Conservation (phyloP, 768 basidiomycete genomes). For the Hysterangium stoloniferum region DNA sequence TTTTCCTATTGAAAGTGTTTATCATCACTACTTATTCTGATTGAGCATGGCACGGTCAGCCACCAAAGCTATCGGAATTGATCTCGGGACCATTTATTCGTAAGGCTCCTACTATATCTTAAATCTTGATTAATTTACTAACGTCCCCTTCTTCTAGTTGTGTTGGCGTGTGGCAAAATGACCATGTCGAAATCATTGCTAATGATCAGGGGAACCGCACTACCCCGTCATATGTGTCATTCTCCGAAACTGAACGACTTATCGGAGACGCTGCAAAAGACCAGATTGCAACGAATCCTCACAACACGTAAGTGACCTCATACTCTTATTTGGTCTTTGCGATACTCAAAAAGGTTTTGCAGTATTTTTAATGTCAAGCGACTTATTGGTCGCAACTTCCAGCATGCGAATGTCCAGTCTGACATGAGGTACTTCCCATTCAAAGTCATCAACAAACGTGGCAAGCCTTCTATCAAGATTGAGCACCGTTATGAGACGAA, state of each 20-base stretch:
- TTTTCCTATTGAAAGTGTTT: no score
- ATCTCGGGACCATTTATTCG: no score
- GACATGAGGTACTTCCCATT: slow-evolving; percentile 47
- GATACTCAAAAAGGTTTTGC: slow-evolving; percentile 2
- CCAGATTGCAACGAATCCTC: background rate
- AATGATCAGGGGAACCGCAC: slow-evolving; percentile 55
- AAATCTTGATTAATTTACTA: no score
- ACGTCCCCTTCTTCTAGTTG: no score
- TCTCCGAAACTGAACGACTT: slow-evolving; percentile 52
- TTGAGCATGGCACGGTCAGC: no score
- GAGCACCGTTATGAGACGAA: slow-evolving; percentile 49
- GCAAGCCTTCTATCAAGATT: slow-evolving; percentile 46
- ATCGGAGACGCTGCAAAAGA: slow-evolving; percentile 36
- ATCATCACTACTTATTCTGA: no score
- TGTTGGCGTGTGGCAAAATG: slow-evolving; percentile 36
- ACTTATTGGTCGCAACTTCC: slow-evolving; percentile 44
- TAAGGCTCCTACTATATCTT: no score
- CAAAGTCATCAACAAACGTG: slow-evolving; percentile 34
- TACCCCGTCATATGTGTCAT: slow-evolving; percentile 56
- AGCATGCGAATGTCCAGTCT: slow-evolving; percentile 37
- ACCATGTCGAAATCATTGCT: slow-evolving; percentile 54
- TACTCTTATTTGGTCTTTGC: background rate
- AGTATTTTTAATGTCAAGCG: slow-evolving; percentile 51
- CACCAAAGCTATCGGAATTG: no score
- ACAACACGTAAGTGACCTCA: slow-evolving; percentile 23